These are phyloP conservation scores for Marasmius oreades DNA, from an alignment of 1,284 basidiomycete genomes.

Conservation along the genomic window DNA sequence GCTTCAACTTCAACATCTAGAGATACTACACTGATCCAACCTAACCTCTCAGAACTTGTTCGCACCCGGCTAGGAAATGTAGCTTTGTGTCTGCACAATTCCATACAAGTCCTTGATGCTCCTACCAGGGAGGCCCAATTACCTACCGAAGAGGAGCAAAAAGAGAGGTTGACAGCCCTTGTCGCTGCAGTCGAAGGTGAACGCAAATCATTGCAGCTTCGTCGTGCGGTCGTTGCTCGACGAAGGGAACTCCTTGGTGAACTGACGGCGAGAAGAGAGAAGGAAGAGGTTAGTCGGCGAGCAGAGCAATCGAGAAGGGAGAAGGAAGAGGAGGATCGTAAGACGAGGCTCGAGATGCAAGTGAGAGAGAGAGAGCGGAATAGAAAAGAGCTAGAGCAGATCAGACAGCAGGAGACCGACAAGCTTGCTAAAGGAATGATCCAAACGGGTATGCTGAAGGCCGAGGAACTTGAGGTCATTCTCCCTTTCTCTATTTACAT, in stretches of 20 bases:
- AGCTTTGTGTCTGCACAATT: conserved; percentile 71
- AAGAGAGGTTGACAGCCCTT: conserved; percentile 50
- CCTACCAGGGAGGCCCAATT: not conserved
- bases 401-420: conserved; percentile 82
- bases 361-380: conserved; percentile 77
- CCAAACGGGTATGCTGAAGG: conserved; percentile 68
- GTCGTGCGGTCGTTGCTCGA: conserved; percentile 81
- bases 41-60: conserved; percentile 66
- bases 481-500: not conserved
- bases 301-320: conserved; percentile 71
- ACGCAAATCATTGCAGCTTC: conserved; percentile 72
- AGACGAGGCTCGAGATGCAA: conserved; percentile 32
- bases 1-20: not conserved
- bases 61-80: conserved; percentile 76
- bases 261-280: conserved; percentile 83
- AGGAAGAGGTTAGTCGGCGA: conserved; percentile 82
- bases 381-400: conserved; percentile 79
- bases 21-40: conserved; percentile 47
- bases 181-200: conserved; percentile 64
- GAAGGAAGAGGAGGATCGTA: conserved; percentile 65
- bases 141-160: conserved; percentile 42
- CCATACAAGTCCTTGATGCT: conserved; percentile 50
- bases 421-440: conserved; percentile 34
- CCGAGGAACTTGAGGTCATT: conserved; percentile 72
- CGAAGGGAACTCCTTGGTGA: conserved; percentile 88